Conservation (phyloP, 768 basidiomycete genomes). For the Boletus vinaceobasis region DNA sequence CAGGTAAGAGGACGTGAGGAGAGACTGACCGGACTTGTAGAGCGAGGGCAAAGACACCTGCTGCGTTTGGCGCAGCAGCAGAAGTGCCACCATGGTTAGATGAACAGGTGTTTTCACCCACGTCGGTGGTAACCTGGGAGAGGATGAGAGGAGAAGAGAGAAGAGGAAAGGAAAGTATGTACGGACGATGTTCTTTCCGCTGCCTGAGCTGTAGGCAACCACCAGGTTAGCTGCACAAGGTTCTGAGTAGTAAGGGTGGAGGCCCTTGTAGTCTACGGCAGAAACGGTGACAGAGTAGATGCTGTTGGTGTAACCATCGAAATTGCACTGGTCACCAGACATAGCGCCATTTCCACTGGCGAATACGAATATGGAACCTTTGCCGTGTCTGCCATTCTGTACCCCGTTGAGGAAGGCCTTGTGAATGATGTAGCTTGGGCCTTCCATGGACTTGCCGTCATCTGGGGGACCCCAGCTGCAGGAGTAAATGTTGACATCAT, state of each 20-base stretch:
- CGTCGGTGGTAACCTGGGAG: slow-evolving; percentile 87
- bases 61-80: slow-evolving; percentile 95
- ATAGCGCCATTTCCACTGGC: slow-evolving; percentile 95
- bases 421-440: slow-evolving; percentile 83
- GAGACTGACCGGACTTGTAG: slow-evolving; percentile 72
- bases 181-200: slow-evolving; percentile 89
- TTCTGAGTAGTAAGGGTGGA: slow-evolving; percentile 97
- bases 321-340: slow-evolving; percentile 95
- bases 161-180: neutral
- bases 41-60: slow-evolving; percentile 88
- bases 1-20: slow-evolving; percentile 1
- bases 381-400: slow-evolving; percentile 82
- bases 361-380: slow-evolving; percentile 94
- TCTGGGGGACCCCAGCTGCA: slow-evolving; percentile 99
- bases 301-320: slow-evolving; percentile 98
- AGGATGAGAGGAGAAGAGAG: slow-evolving; percentile 12
- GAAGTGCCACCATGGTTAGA: slow-evolving; percentile 91
- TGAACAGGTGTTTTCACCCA: slow-evolving; percentile 80
- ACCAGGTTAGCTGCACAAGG: slow-evolving; percentile 97
- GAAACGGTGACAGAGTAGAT: slow-evolving; percentile 96
- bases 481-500: slow-evolving; percentile 85
- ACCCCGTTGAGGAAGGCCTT: slow-evolving; percentile 95
- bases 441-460: slow-evolving; percentile 93
- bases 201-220: slow-evolving; percentile 93
- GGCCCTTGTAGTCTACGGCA: slow-evolving; percentile 89